These are phyloP conservation scores for Ceratobasidium sp. DNA, from an alignment of 1,284 basidiomycete species.

Conservation along the genomic window DNA sequence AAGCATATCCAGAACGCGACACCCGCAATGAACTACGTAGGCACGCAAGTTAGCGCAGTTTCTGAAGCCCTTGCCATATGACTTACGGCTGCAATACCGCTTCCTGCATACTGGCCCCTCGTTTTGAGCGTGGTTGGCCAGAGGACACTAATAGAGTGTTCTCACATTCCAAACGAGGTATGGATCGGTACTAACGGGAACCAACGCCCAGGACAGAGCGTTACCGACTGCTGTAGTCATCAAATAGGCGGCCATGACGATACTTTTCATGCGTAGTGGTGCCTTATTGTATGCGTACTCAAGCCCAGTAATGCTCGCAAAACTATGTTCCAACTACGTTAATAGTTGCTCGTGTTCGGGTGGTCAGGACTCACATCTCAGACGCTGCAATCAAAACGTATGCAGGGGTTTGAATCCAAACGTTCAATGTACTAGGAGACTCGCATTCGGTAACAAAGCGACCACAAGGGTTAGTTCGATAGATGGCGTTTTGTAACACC, in stretches of 20 bases:
- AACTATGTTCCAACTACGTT: constrained; percentile 61
- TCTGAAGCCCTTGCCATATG: background rate
- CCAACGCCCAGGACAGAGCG: constrained; percentile 2
- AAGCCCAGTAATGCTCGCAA: constrained; percentile 78
- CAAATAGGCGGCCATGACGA: constrained; percentile 76
- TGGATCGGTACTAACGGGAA: constrained; percentile 30
- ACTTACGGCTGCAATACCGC: constrained; percentile 27
- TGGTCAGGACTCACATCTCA: constrained; percentile 19
- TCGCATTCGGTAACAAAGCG: constrained; percentile 61
- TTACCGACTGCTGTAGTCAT: constrained; percentile 52
- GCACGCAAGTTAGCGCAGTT: background rate
- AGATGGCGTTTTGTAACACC: constrained; percentile 73
- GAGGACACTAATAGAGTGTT: background rate
- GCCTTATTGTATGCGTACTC: constrained; percentile 90
- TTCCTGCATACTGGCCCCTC: constrained; percentile 7
- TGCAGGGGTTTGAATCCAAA: constrained; percentile 72
- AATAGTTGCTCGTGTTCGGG: constrained; percentile 35
- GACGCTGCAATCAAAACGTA: constrained; percentile 16
- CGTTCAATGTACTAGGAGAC: constrained; percentile 65
- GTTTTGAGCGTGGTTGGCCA: background rate
- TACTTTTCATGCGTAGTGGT: constrained; percentile 80
- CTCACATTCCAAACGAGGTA: constrained; percentile 35
- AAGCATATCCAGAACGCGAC: constrained; percentile 17
- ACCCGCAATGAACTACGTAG: constrained; percentile 2
- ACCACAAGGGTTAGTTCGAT: constrained; percentile 69